These are phyloP conservation scores for Chamaecyparis obtusa DNA, from an alignment of 75 land plant genomes.

Conservation along the genomic window DNA sequence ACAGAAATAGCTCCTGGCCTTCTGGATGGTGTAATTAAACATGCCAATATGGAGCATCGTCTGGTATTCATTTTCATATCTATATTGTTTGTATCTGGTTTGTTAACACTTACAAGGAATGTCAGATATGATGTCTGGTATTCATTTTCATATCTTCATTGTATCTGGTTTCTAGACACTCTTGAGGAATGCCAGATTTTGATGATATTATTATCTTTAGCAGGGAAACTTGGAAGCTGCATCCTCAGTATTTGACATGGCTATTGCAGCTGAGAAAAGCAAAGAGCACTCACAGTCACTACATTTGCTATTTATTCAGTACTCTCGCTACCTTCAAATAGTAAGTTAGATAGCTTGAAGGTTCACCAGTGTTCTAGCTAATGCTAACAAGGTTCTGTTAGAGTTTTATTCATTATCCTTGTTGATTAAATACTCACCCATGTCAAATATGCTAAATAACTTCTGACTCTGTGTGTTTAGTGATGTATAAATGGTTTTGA, in stretches of 20 bases:
- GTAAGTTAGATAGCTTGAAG: constrained; percentile 29
- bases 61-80: constrained; percentile 32
- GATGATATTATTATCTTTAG: not conserved
- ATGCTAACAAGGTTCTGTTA: not conserved
- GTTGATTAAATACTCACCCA: not conserved
- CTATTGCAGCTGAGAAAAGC: constrained; percentile 74
- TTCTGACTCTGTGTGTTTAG: not conserved
- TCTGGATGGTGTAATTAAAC: constrained; percentile 75
- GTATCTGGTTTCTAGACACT: not conserved
- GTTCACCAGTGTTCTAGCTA: not conserved
- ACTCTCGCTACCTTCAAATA: constrained; percentile 72
- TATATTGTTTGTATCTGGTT: not conserved
- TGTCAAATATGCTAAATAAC: not conserved
- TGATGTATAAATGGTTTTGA: not conserved
- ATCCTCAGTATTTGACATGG: constrained; percentile 60
- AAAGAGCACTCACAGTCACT: constrained; percentile 78
- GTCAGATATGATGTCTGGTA: constrained; percentile 37
- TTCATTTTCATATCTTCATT: not conserved
- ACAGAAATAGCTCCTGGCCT: constrained; percentile 82
- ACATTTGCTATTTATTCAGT: constrained; percentile 79
- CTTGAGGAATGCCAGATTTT: not conserved
- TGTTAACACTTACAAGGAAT: not conserved
- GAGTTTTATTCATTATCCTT: not conserved
- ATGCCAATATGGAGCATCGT: constrained; percentile 92
- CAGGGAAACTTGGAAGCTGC: constrained; percentile 85